Conservation (phyloP, 116 monocot species). For the Zostera marina region DNA sequence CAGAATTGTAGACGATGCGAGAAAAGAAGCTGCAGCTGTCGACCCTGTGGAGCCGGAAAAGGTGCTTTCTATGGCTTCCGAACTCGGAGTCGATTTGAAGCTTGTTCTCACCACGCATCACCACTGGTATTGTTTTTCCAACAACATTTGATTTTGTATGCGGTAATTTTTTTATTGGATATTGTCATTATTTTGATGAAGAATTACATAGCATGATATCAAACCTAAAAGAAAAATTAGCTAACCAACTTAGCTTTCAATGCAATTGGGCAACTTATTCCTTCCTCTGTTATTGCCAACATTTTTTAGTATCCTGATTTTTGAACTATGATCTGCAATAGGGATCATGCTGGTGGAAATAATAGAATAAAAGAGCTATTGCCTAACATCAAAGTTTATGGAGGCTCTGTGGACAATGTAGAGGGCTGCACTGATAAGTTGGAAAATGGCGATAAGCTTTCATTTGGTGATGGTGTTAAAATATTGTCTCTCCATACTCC, state of each 20-base stretch:
- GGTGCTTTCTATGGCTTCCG: conserved; percentile 37
- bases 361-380: conserved; percentile 57
- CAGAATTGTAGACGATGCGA: conserved; percentile 15
- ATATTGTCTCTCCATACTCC: conserved; percentile 81
- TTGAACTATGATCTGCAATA: conserved; percentile 8
- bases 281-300: no score
- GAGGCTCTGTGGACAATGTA: conserved; percentile 65
- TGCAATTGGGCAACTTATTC: no score
- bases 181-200: no score
- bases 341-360: conserved; percentile 98
- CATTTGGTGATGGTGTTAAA: conserved; percentile 34
- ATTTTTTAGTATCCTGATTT: neutral
- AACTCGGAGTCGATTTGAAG: conserved; percentile 52
- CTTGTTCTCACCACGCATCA: conserved; percentile 90
- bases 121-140: conserved; percentile 40
- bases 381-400: conserved; percentile 75
- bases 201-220: no score
- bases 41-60: conserved; percentile 95
- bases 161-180: neutral
- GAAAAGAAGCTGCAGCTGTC: conserved; percentile 66
- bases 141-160: no score
- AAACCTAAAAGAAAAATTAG: no score
- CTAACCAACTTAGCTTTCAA: no score
- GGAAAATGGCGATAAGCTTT: conserved; percentile 63
- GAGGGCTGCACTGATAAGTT: conserved; percentile 64